Evolutionary conservation across 352 stramenopile genomes (phyloP).

Genomic region (Phytophthora pseudosyringae): DNA sequence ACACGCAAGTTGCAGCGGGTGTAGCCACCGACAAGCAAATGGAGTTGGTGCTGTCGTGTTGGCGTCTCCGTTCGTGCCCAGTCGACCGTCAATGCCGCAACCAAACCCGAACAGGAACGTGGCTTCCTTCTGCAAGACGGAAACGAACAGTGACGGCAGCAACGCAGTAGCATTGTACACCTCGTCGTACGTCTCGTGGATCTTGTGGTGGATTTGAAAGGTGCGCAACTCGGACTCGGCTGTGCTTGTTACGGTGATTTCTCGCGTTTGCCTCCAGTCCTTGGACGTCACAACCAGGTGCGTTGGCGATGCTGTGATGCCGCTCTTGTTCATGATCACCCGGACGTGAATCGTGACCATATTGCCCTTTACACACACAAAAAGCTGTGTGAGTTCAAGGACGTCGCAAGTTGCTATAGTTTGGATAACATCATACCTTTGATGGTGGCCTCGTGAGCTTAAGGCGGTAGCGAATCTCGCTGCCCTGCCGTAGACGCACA

Average conservation of each 20-base stretch:
- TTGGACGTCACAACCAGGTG: slow-evolving; percentile 62
- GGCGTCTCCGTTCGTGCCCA: slow-evolving; percentile 55
- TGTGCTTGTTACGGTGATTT: slow-evolving; percentile 51
- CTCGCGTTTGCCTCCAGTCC: slow-evolving; percentile 57
- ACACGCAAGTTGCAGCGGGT: slow-evolving; percentile 72
- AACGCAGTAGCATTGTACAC: slow-evolving; percentile 50
- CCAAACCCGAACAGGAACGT: slow-evolving; percentile 80
- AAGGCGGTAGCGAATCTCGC: slow-evolving; percentile 67
- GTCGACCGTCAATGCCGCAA: slow-evolving; percentile 56
- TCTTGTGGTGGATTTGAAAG: slow-evolving; percentile 81
- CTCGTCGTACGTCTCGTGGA: slow-evolving; percentile 59
- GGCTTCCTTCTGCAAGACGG: slow-evolving; percentile 71
- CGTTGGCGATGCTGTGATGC: slow-evolving; percentile 51
- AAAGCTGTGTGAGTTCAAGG: not conserved
- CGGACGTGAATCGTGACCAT: slow-evolving; percentile 67
- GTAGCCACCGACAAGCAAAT: slow-evolving; percentile 69
- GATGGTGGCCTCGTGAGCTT: slow-evolving; percentile 56
- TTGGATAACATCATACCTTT: slow-evolving; percentile 37
- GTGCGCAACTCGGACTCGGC: slow-evolving; percentile 60
- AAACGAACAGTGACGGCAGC: slow-evolving; percentile 72
- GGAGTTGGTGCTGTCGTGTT: slow-evolving; percentile 59
- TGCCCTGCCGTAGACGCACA: slow-evolving; percentile 66
- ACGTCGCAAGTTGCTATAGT: not conserved
- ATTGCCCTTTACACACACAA: slow-evolving; percentile 41
- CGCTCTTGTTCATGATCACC: slow-evolving; percentile 70